phyloP scores from a whole-genome alignment of 2,329 filamentous ascomycete genomes.

The Colletotrichum euphorbiae region DNA sequence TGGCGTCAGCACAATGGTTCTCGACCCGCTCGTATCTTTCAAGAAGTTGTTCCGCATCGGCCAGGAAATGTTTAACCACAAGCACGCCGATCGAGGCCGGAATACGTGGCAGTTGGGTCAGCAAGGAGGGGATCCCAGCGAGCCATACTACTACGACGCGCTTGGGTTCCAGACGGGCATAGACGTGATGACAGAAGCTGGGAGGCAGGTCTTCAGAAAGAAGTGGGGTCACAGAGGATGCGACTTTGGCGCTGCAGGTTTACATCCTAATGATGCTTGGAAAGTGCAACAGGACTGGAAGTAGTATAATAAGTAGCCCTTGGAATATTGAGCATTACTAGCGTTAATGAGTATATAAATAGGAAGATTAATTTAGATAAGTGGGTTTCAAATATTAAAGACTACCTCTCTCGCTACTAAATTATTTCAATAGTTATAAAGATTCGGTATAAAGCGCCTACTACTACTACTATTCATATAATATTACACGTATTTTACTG shows the following conservation, averaged over 20 bases:
- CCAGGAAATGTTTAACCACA: conserved; percentile 56
- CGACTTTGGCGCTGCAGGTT: conserved; percentile 51
- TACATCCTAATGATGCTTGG: conserved; percentile 59
- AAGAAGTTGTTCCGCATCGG: conserved; percentile 41
- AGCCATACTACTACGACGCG: conserved; percentile 64
- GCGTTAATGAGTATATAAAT: neutral
- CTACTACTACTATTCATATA: no score
- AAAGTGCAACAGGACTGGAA: conserved; percentile 56
- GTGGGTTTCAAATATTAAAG: neutral
- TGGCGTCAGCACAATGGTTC: neutral
- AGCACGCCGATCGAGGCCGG: conserved; percentile 52
- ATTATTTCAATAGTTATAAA: no score
- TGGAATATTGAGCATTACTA: neutral
- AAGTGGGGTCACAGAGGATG: conserved; percentile 62
- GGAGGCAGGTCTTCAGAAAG: conserved; percentile 52
- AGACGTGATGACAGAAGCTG: conserved; percentile 59
- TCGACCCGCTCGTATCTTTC: conserved; percentile 29
- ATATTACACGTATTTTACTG: no score
- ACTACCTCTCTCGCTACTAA: no score
- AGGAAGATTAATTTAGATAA: neutral
- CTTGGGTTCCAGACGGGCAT: conserved; percentile 58
- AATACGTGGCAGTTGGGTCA: conserved; percentile 67
- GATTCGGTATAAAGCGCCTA: no score
- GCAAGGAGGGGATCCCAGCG: conserved; percentile 59
- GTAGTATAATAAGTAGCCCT: neutral